Evolutionary conservation across 306 rosid species (phyloP), one percentile per base, ranked within the genome.

Genomic region (Benincasa hispida): DNA sequence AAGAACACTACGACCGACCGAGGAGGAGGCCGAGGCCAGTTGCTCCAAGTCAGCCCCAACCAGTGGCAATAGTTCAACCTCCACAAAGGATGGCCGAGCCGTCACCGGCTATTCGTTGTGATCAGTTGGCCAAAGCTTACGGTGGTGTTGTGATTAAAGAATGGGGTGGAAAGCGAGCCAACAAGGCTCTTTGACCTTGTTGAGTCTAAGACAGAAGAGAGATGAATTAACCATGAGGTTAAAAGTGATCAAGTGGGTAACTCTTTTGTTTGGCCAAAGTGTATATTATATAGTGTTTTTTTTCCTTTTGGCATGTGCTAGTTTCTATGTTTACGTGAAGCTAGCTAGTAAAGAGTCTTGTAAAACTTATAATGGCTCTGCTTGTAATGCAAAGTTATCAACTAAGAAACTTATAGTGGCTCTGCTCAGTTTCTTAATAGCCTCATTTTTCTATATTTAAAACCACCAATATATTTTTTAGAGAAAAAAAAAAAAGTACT

Each of bases 71-170:
- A n/a, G 19, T 3, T 60, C 78, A 37, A 30, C 62, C 53, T 73
- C 84, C 79, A 27, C 59, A 48, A 11, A 28, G 35, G 54, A 69
- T 8, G 69, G 79, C 5, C 3, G 59, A 24, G 14, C 34, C 74
- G 13, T 53, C 58, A 5, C 48, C 74, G 5, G 0, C 48, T 22
- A 21, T 81, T 5, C 54, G 48, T 41, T 41, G 75, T 55, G 69
- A 74, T 18, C 83, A 81, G 34, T 57, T 73, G 25, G 81, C 81
- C 37, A 27, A 72, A 48, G 34, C 15, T 22, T 39, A 25, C 19
- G 77, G 79, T n/a, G 79, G 47, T 15, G 15, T 21, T 27, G 22
- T 65, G 14, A 30, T 51, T 7, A 74, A 8, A 21, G 53, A 51
- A 12, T 74, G 65, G 67, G 9, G 3, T 51, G 15, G 62, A 32